These are phyloP conservation scores for Diaporthe longicolla DNA, from an alignment of 2,329 filamentous ascomycete genomes.

Conservation along the genomic window DNA sequence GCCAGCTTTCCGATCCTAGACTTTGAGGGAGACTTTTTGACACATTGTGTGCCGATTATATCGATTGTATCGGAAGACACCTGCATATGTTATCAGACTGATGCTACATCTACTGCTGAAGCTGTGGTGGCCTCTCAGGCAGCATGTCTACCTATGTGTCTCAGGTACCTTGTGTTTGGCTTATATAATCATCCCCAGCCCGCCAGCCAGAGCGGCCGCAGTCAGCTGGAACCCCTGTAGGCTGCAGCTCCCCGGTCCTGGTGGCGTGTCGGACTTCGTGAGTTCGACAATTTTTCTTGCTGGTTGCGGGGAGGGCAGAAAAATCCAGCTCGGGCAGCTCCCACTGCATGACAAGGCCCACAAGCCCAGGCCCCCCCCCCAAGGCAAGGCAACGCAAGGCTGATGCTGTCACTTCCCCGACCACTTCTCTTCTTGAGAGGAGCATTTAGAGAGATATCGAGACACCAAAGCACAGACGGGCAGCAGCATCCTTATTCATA, in stretches of 20 bases:
- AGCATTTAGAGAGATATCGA: slow-evolving; percentile 14
- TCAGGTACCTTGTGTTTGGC: background rate
- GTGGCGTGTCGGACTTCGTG: slow-evolving; percentile 35
- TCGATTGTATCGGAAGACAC: no score
- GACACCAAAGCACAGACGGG: background rate
- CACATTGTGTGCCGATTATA: background rate
- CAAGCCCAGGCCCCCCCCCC: background rate
- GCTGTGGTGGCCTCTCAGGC: background rate
- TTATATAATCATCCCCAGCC: background rate
- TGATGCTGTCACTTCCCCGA: slow-evolving; percentile 13
- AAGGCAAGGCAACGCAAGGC: slow-evolving; percentile 32
- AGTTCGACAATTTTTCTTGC: slow-evolving; percentile 37
- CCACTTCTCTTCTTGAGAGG: slow-evolving; percentile 8
- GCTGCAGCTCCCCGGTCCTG: slow-evolving; percentile 30
- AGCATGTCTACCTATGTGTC: no score
- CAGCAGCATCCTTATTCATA: background rate
- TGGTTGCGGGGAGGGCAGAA: slow-evolving; percentile 37
- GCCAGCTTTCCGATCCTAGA: background rate
- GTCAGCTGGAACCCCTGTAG: slow-evolving; percentile 25
- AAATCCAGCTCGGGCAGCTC: slow-evolving; percentile 35
- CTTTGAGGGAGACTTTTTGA: background rate
- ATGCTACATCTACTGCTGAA: background rate
- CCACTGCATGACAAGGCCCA: slow-evolving; percentile 33
- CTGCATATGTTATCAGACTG: background rate
- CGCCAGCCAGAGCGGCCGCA: background rate